phyloP scores from a whole-genome alignment of 148 eudicot genomes.

The Chenopodium album region DNA sequence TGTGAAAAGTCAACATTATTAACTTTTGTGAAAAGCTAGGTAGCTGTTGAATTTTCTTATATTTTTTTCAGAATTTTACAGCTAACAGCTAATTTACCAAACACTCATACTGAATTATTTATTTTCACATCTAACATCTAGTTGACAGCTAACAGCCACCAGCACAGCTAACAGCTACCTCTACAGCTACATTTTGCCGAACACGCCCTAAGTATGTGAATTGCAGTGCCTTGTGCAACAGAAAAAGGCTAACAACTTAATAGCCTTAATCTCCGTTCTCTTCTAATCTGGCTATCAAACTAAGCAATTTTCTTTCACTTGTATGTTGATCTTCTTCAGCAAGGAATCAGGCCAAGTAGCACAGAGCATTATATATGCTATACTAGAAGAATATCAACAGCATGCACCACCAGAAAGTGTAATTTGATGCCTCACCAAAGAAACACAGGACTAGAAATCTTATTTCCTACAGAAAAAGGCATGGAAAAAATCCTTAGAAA shows the following conservation, averaged over 20 bases:
- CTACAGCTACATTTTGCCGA: too few relatives aligned
- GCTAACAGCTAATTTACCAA: too few relatives aligned
- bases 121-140: too few relatives aligned
- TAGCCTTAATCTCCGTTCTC: neutral
- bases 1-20: too few relatives aligned
- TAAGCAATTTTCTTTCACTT: neutral
- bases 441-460: neutral
- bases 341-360: too few relatives aligned
- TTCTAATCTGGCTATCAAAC: neutral
- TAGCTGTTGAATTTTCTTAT: too few relatives aligned
- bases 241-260: neutral
- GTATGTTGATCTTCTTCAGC: neutral
- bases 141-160: too few relatives aligned
- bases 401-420: neutral
- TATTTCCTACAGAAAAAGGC: neutral
- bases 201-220: neutral
- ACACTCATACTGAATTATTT: too few relatives aligned
- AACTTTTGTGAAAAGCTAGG: too few relatives aligned
- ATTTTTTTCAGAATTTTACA: too few relatives aligned
- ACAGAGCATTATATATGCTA: too few relatives aligned
- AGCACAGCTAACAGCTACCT: too few relatives aligned
- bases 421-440: neutral
- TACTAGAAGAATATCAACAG: neutral
- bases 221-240: neutral
- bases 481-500: neutral